Percentiles rank a stretch among this genome's conserved stretches.
These are phyloP conservation scores for Myxozyma kluyveri DNA, from an alignment of 805 yeast genomes.

Conservation along the genomic window DNA sequence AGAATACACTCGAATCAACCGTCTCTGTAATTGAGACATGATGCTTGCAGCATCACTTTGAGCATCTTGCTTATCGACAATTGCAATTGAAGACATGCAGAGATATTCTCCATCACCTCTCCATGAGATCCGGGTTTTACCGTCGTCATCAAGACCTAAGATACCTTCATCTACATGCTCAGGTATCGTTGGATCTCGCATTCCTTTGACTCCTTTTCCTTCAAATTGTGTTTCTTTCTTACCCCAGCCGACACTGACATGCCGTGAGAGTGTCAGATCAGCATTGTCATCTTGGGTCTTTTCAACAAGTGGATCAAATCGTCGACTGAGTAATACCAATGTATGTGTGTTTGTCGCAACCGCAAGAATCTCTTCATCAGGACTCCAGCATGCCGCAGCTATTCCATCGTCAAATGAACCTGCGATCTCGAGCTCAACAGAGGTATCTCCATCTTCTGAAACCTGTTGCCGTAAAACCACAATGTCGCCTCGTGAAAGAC, in stretches of 20 bases:
- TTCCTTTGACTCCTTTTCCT: conserved; percentile 84
- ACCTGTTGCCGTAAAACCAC: conserved; percentile 39
- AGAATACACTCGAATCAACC: conserved; percentile 79
- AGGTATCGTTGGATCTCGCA: conserved; percentile 87
- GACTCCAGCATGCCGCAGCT: conserved; percentile 76
- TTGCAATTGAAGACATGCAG: conserved; percentile 63
- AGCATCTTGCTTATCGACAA: conserved; percentile 38
- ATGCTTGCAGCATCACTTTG: background rate
- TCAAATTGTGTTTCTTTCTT: conserved; percentile 92
- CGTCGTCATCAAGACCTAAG: conserved; percentile 54
- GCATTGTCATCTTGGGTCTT: conserved; percentile 48
- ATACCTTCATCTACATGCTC: conserved; percentile 67
- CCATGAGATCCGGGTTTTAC: conserved; percentile 67
- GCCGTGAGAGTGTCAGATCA: conserved; percentile 70
- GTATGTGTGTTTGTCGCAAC: conserved; percentile 52
- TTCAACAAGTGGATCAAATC: conserved; percentile 78
- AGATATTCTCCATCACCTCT: conserved; percentile 91
- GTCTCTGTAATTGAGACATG: conserved; percentile 44
- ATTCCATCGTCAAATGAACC: conserved; percentile 82
- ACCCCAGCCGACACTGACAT: conserved; percentile 99
- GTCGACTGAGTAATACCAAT: conserved; percentile 64
- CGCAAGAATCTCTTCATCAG: conserved; percentile 82
- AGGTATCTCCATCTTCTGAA: background rate
- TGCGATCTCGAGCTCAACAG: conserved; percentile 61
- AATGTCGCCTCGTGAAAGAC: conserved; percentile 75